Conservation (phyloP, 352 stramenopile genomes). For the Globisporangium cylindrosporum region DNA sequence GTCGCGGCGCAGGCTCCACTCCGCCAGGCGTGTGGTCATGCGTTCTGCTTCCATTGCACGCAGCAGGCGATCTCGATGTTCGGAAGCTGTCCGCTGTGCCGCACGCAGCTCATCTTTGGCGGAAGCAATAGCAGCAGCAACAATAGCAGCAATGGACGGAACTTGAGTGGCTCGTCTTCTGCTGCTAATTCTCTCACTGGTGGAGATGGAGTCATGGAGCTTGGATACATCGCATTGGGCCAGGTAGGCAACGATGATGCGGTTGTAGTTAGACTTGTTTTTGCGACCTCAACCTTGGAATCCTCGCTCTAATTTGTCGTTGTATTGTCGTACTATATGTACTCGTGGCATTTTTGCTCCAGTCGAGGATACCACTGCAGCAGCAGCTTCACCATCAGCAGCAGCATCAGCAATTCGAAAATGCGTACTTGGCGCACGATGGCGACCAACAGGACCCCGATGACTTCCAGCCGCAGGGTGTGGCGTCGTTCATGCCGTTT, state of each 20-base stretch:
- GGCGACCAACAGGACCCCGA: neutral
- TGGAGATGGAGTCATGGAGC: constrained; percentile 1
- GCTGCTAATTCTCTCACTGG: neutral
- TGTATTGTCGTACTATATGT: constrained; percentile 1
- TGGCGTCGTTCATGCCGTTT: constrained; percentile 12
- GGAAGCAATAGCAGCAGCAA: constrained; percentile 1
- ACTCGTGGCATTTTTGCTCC: neutral
- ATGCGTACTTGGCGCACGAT: neutral
- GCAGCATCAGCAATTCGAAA: constrained; percentile 8
- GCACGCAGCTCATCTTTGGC: constrained; percentile 45
- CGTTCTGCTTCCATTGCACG: constrained; percentile 48
- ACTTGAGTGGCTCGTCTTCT: neutral
- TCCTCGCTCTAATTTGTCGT: neutral
- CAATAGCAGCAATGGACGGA: neutral
- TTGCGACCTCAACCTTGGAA: neutral
- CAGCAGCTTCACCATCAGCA: neutral
- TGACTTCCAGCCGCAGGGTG: neutral
- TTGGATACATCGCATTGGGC: neutral
- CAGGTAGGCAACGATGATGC: constrained; percentile 1
- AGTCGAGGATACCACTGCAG: constrained; percentile 7
- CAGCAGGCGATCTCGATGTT: constrained; percentile 42
- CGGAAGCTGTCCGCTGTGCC: constrained; percentile 43
- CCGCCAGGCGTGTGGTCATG: constrained; percentile 51
- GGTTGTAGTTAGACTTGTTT: neutral
- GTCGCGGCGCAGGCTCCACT: constrained; percentile 31